Conservation (phyloP, 345 rosid genomes). For the Arabis hirsuta region DNA sequence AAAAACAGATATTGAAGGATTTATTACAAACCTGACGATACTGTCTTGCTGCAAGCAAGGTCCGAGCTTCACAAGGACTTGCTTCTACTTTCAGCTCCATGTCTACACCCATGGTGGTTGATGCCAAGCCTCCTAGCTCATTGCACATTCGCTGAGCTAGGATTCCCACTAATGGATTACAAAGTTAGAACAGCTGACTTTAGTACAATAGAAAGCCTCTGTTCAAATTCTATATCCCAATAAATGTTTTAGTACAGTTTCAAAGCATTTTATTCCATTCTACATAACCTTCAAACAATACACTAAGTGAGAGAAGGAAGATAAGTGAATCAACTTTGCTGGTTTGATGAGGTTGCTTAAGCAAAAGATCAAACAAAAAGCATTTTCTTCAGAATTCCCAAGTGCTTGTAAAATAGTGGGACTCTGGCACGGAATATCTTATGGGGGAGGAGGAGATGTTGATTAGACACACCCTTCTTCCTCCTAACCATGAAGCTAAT, state of each 20-base stretch:
- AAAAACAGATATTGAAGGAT: slow-evolving; percentile 19
- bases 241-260: slow-evolving; percentile 21
- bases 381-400: neutral
- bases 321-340: slow-evolving; percentile 14
- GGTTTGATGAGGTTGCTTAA: slow-evolving; percentile 21
- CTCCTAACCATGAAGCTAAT: slow-evolving; percentile 11
- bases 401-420: neutral
- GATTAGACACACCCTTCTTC: slow-evolving; percentile 15
- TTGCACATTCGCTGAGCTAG: slow-evolving; percentile 83
- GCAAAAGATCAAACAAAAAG: slow-evolving; percentile 8
- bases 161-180: slow-evolving; percentile 63
- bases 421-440: neutral
- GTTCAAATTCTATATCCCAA: neutral
- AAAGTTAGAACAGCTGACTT: slow-evolving; percentile 31
- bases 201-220: slow-evolving; percentile 1
- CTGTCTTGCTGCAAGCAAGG: slow-evolving; percentile 94
- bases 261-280: slow-evolving; percentile 2
- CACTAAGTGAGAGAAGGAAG: slow-evolving; percentile 17
- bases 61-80: slow-evolving; percentile 86
- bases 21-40: slow-evolving; percentile 69
- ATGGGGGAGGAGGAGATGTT: slow-evolving; percentile 8
- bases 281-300: slow-evolving; percentile 20
- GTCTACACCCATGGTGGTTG: slow-evolving; percentile 80
- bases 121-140: slow-evolving; percentile 87
- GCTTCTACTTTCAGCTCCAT: slow-evolving; percentile 90